Conservation (phyloP, 331 rosid genomes). For the Cydonia oblonga region DNA sequence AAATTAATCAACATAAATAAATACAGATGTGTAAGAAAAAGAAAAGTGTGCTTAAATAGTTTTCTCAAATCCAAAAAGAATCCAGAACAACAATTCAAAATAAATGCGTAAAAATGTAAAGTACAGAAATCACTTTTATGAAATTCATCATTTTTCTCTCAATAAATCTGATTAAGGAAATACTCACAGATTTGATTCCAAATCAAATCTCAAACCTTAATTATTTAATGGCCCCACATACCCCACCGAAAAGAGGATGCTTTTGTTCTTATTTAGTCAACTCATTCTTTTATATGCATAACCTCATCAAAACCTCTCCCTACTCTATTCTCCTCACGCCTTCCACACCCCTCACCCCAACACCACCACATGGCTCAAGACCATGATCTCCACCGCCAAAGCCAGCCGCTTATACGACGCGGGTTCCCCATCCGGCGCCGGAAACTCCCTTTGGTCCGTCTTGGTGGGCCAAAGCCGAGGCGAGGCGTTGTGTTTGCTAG, state of each 20-base stretch:
- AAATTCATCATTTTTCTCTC: neutral
- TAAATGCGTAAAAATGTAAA: no score
- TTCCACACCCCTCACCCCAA: neutral
- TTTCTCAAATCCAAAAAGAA: no score
- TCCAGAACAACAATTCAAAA: neutral
- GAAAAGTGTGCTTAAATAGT: no score
- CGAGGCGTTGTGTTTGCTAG: slow-evolving; percentile 9
- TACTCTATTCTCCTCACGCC: neutral
- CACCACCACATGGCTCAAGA: slow-evolving; percentile 24
- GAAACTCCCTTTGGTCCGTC: slow-evolving; percentile 25
- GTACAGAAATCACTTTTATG: no score
- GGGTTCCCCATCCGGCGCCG: slow-evolving; percentile 27
- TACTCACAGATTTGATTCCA: neutral
- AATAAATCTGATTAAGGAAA: neutral
- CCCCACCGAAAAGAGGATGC: neutral
- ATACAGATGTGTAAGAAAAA: no score
- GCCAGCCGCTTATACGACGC: slow-evolving; percentile 5
- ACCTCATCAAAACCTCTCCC: neutral
- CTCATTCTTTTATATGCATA: neutral
- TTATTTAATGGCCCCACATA: neutral
- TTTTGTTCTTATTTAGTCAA: neutral
- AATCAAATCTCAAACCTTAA: neutral
- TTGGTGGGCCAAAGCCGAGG: slow-evolving; percentile 40
- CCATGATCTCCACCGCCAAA: slow-evolving; percentile 8
- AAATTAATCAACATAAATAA: no score